A percentile compares a stretch with the other conserved stretches of the same genome.
Conservation (phyloP, 305 asterid genomes). For the Fraxinus platypoda region DNA sequence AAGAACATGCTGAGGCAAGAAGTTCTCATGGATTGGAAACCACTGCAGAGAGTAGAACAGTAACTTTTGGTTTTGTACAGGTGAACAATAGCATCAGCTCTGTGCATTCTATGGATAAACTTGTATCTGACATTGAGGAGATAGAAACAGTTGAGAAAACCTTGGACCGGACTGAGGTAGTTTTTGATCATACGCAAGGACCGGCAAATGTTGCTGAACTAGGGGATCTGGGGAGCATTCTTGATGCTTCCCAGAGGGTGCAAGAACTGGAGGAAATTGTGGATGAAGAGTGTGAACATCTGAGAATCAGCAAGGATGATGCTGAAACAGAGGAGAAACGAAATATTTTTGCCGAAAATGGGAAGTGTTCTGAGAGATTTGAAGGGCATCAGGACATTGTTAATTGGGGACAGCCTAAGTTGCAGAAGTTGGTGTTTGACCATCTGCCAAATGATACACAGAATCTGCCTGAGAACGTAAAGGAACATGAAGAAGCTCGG, state of each 20-base stretch:
- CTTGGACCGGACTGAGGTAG: constrained; percentile 21
- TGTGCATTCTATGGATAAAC: constrained; percentile 23
- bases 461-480: constrained; percentile 19
- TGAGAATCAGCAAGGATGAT: constrained; percentile 33
- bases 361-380: constrained; percentile 24
- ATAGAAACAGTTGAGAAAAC: constrained; percentile 27
- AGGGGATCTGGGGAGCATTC: constrained; percentile 25
- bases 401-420: constrained; percentile 21
- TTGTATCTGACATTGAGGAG: constrained; percentile 24
- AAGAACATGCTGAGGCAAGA: constrained; percentile 31
- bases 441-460: constrained; percentile 22
- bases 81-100: constrained; percentile 33
- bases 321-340: constrained; percentile 25
- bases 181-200: constrained; percentile 14
- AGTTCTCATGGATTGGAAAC: constrained; percentile 38
- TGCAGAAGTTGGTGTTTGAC: constrained; percentile 28
- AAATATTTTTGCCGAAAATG: constrained; percentile 27
- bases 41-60: constrained; percentile 35
- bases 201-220: constrained; percentile 25
- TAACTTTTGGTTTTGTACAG: constrained; percentile 38
- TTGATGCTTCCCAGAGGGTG: constrained; percentile 27
- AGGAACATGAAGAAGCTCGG: constrained; percentile 13
- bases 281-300: constrained; percentile 30
- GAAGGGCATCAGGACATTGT: constrained; percentile 23
- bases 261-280: constrained; percentile 27